A percentile compares a stretch with the other conserved stretches of the same genome.
Conservation (phyloP, 805 yeast species). For the Wickerhamomyces queroliae region DNA sequence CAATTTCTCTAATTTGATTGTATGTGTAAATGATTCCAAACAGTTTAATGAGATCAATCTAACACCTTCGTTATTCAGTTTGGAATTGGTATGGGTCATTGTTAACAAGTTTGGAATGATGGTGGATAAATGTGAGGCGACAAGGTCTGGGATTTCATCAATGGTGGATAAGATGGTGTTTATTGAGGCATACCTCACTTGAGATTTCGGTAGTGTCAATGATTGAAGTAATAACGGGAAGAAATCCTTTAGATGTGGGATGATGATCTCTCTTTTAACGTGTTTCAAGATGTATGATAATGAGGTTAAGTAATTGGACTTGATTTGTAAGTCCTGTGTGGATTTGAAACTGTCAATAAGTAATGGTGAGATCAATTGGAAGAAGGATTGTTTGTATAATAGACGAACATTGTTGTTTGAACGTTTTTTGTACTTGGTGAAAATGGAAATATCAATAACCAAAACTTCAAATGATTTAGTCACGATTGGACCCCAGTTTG, state of each 20-base stretch:
- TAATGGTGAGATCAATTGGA: slow-evolving; percentile 51
- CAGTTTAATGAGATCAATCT: slow-evolving; percentile 54
- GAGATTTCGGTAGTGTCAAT: slow-evolving; percentile 33
- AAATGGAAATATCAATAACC: slow-evolving; percentile 60
- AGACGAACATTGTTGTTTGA: slow-evolving; percentile 53
- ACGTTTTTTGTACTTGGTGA: slow-evolving; percentile 40
- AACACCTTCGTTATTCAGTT: slow-evolving; percentile 39
- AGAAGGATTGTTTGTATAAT: slow-evolving; percentile 78
- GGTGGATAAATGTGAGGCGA: slow-evolving; percentile 48
- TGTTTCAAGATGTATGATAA: slow-evolving; percentile 63
- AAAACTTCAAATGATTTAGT: slow-evolving; percentile 60
- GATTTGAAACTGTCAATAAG: slow-evolving; percentile 42
- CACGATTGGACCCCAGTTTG: slow-evolving; percentile 28
- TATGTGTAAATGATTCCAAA: slow-evolving; percentile 39
- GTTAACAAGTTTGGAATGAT: slow-evolving; percentile 50
- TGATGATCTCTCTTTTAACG: slow-evolving; percentile 55
- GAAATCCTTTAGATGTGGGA: slow-evolving; percentile 56
- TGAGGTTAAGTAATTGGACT: slow-evolving; percentile 55
- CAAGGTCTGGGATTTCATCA: slow-evolving; percentile 46
- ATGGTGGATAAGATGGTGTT: slow-evolving; percentile 52
- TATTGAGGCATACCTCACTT: slow-evolving; percentile 55
- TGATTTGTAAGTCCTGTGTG: slow-evolving; percentile 20
- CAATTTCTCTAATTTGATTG: slow-evolving; percentile 33
- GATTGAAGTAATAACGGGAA: slow-evolving; percentile 72
- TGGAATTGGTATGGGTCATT: slow-evolving; percentile 16